Evolutionary conservation across 768 basidiomycete species (phyloP), one percentile per base, ranked within the genome.

Genomic region (Amanita jacksonii): DNA sequence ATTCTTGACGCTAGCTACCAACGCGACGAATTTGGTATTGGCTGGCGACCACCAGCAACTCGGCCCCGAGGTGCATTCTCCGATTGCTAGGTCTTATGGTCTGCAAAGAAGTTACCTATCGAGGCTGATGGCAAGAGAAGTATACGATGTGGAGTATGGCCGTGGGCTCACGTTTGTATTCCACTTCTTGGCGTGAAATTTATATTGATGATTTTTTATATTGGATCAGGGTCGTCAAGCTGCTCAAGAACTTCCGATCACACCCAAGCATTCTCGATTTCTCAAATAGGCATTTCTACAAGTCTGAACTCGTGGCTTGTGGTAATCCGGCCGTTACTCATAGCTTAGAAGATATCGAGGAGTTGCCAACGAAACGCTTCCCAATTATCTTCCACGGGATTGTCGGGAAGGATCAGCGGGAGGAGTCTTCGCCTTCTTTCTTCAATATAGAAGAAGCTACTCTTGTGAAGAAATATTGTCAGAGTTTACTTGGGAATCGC

Each of bases 31-130:
- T 43, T 53, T 81, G 6, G 56, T 80, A 5, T 58, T 82, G 7
- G 70, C 77, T 1, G 79, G 79, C 0, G 79, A 82, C 55, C 73
- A 73, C 35, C 72, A 73, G 53, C 79, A 82, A 50, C 64, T 82
- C 7, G 77, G 79, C 0, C 79, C 79, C 0, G 67, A 79, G 32
- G 63, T 81, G 3, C 63, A 68, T 19, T 79, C 74, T 0, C 47
- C 48, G 8, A 51, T 75, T 13, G 78, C 76, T 0, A 50, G 57
- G 7, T 54, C 55, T n/a, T 55, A 79, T n/a, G 76, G 74, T 0
- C 57, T 81, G 30, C 63, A 63, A 42, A 57, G 52, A 19, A 79
- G 77, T 45, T 80, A 72, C 41, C 56, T 82, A 20, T 62, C 72
- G 15, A 60, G 79, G 9, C 50, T 75, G 8, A 74, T 74, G 72